Base-by-base conservation (phyloP, 352 stramenopile species). In the Phytophthora pseudosyringae region DNA sequence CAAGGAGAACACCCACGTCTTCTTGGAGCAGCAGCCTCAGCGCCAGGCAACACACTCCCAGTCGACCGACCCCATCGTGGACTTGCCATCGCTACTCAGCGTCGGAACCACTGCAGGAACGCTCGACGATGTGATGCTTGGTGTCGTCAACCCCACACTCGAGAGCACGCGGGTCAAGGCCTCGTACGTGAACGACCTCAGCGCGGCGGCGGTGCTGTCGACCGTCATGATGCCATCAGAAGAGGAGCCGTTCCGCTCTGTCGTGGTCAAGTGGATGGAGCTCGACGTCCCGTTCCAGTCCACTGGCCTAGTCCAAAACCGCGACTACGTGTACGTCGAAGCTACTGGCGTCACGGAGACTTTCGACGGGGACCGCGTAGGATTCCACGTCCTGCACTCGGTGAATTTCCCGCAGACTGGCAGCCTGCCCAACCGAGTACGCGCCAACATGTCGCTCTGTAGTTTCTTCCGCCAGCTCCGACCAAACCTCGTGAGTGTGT, bases 311-410 rank as follows among this genome's bases (percentile, higher is more conserved):
- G 44, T 76, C 12, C 38, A 76, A 46, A 73, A 69, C 45, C 64
- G 71, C n/a, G 71, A 82, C 69, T 80, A 74, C 36, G 68, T 82
- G 18, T 80, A 78, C 59, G 48, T 75, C 28, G 69, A 78, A 64
- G 59, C 40, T 16, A 73, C 65, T 0, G 69, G 65, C 3, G 43
- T 63, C 18, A 57, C 44, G 0, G 35, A 64, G n/a, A 62, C 57
- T 5, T 52, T 49, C n/a, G 67, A 71, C 35, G 69, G 61, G 7
- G 69, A 78, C 41, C 59, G 35, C 4, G 31, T 78, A 13, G 69
- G 69, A 4, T 78, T 67, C n/a, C 43, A 67, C 48, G 38, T 67
- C 0, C 38, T 67, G 11, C 63, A 71, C 26, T 71, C 63, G 7
- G 50, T 71, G 10, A 65, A 67, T 3, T 56, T 71, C 9, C 58